Percentiles rank a stretch among this genome's conserved stretches.
Evolutionary conservation across 371 early-diverging fungal species (phyloP).

Genomic region (Saksenaea oblongispora): DNA sequence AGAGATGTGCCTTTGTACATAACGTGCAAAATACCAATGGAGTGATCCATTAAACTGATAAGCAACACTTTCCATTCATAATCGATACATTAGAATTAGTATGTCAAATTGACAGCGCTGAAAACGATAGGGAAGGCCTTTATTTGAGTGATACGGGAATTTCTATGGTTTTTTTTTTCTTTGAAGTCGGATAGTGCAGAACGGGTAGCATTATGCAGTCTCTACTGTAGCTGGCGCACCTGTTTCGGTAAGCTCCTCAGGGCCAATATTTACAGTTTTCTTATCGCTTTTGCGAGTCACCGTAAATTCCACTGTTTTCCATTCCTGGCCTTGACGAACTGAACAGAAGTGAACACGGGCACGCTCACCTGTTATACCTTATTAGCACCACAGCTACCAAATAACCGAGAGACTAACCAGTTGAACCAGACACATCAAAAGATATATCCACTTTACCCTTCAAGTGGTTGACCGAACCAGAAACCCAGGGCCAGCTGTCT

Average conservation of each 20-base stretch:
- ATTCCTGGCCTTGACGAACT: conserved; percentile 32
- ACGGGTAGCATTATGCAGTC: conserved; percentile 1
- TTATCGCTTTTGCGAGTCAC: conserved; percentile 39
- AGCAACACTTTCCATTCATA: too few species aligned
- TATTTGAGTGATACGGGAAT: not conserved
- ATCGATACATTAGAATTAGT: too few species aligned
- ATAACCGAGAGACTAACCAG: conserved; percentile 33
- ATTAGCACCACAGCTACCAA: not conserved
- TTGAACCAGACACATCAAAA: conserved; percentile 57
- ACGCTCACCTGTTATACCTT: conserved; percentile 29
- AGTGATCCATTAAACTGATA: too few species aligned
- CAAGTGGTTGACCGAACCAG: conserved; percentile 67
- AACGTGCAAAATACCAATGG: too few species aligned
- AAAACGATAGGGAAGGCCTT: too few species aligned
- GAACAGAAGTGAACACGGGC: conserved; percentile 48
- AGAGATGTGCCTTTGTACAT: too few species aligned
- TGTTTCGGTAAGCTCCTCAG: conserved; percentile 32
- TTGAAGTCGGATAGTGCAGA: not conserved
- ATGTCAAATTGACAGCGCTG: too few species aligned
- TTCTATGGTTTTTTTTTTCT: not conserved
- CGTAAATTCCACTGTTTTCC: conserved; percentile 42
- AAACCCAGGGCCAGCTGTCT: conserved; percentile 68
- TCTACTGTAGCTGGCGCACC: conserved; percentile 28
- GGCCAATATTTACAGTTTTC: conserved; percentile 35
- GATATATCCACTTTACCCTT: conserved; percentile 66